Percentiles rank a stretch among this genome's conserved stretches.
Conservation (phyloP, 805 yeast genomes). For the Candida xiaguanensis region DNA sequence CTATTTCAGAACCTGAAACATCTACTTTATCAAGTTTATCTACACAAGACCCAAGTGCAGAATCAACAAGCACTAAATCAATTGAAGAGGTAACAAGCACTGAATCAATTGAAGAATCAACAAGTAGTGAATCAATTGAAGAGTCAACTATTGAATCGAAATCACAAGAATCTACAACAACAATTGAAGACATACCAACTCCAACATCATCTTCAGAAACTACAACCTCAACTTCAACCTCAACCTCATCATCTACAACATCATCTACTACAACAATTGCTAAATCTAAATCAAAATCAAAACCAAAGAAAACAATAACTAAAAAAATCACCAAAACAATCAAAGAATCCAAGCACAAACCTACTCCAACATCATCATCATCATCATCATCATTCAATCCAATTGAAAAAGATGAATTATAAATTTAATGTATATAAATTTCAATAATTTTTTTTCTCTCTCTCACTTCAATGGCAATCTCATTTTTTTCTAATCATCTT, state of each 20-base stretch:
- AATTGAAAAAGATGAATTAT: conserved; percentile 13
- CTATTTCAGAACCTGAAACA: too few species aligned
- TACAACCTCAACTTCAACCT: neutral
- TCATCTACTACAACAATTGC: neutral
- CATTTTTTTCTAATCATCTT: neutral
- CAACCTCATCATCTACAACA: neutral
- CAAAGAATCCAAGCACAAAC: conserved; percentile 9
- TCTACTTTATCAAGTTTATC: too few species aligned
- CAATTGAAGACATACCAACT: neutral
- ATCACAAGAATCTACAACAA: neutral
- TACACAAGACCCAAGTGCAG: too few species aligned
- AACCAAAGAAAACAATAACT: conserved; percentile 6
- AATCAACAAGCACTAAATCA: too few species aligned
- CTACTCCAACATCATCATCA: neutral
- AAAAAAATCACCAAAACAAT: conserved; percentile 12
- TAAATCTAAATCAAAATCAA: neutral
- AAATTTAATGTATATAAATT: neutral
- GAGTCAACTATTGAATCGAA: neutral
- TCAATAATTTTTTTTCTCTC: neutral
- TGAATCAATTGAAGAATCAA: conserved; percentile 4
- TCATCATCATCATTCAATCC: conserved; percentile 7
- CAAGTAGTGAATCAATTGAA: conserved; percentile 2
- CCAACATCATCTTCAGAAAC: neutral
- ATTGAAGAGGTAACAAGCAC: too few species aligned
- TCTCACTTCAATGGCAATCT: conserved; percentile 1